Conservation (phyloP, 2,329 filamentous ascomycete genomes). For the Colletotrichum australisinense region DNA sequence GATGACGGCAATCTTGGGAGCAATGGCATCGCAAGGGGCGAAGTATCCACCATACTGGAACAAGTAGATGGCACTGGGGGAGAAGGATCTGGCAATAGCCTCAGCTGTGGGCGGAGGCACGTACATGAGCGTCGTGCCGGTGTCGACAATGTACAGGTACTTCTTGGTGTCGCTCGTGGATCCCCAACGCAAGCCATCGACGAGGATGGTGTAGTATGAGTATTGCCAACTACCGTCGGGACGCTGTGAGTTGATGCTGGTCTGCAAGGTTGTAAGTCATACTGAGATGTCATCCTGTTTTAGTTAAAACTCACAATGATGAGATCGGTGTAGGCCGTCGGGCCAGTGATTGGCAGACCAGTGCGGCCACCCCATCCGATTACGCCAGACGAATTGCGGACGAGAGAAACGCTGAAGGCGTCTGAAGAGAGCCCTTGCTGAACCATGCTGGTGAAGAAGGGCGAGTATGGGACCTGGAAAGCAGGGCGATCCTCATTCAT, state of each 20-base stretch:
- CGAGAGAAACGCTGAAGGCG: constrained; percentile 60
- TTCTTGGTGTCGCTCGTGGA: constrained; percentile 53
- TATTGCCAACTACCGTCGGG: constrained; percentile 55
- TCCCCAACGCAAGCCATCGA: constrained; percentile 59
- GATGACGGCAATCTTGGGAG: constrained; percentile 57
- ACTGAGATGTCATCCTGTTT: background rate
- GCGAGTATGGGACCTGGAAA: constrained; percentile 56
- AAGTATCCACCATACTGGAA: constrained; percentile 61
- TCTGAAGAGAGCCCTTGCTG: constrained; percentile 57
- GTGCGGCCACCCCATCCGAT: constrained; percentile 57
- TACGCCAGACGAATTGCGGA: constrained; percentile 58
- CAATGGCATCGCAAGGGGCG: constrained; percentile 58
- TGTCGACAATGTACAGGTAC: constrained; percentile 64
- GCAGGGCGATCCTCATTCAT: constrained; percentile 50
- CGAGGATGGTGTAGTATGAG: constrained; percentile 65
- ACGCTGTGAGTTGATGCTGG: constrained; percentile 52
- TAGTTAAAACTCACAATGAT: constrained; percentile 54
- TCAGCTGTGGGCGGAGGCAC: constrained; percentile 62
- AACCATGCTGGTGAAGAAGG: constrained; percentile 61
- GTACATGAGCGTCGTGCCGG: constrained; percentile 62
- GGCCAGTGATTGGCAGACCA: constrained; percentile 48
- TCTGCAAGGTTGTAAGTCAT: constrained; percentile 45
- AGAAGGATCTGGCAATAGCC: constrained; percentile 58
- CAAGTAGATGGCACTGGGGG: constrained; percentile 58
- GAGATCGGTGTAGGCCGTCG: constrained; percentile 51